phyloP scores from a whole-genome alignment of 208 protist genomes.

The Leishmania lainsoni region DNA sequence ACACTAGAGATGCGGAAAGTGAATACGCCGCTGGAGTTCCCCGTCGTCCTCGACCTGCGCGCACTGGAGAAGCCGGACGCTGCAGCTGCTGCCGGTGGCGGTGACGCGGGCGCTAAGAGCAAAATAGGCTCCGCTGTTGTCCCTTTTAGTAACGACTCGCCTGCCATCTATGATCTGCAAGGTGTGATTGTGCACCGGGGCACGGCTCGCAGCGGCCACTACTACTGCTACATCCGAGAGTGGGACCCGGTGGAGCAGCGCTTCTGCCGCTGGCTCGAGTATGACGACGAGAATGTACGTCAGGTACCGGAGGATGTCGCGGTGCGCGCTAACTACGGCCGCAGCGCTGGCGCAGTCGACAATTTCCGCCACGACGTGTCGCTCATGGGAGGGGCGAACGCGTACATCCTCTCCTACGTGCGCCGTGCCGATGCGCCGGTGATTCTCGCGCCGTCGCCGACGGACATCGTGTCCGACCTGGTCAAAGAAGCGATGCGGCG shows the following conservation, averaged over 20 bases:
- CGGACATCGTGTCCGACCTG: constrained; percentile 59
- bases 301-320: constrained; percentile 62
- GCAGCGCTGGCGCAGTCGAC: constrained; percentile 15
- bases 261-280: constrained; percentile 85
- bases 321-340: constrained; percentile 76
- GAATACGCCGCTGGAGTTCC: constrained; percentile 79
- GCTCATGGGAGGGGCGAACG: constrained; percentile 41
- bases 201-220: constrained; percentile 88
- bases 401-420: constrained; percentile 88
- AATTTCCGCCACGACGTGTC: constrained; percentile 22
- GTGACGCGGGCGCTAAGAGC: neutral
- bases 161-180: constrained; percentile 84
- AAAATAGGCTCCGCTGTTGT: constrained; percentile 28
- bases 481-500: constrained; percentile 61
- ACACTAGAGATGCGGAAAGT: constrained; percentile 86
- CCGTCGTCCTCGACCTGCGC: constrained; percentile 64
- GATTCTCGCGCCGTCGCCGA: constrained; percentile 62
- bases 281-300: constrained; percentile 79
- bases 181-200: constrained; percentile 90
- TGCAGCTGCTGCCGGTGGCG: neutral
- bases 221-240: constrained; percentile 90
- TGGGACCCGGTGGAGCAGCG: constrained; percentile 54
- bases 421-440: constrained; percentile 61
- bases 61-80: constrained; percentile 53
- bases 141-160: constrained; percentile 53